Base-by-base conservation (phyloP, 441 rosid species). In the Raphanus hybrid region DNA sequence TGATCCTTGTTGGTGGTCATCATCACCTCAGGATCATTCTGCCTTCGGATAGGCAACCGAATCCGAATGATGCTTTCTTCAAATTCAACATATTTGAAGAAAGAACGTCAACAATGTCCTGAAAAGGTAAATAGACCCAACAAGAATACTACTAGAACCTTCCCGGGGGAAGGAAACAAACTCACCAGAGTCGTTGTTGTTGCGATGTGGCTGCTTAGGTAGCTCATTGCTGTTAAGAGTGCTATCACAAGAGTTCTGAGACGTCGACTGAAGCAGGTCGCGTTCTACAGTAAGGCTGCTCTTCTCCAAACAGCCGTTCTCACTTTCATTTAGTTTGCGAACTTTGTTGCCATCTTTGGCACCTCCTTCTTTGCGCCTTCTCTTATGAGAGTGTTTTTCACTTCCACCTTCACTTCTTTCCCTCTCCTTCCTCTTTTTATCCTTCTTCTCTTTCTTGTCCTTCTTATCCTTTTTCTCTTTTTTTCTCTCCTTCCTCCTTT, bases 61-160 rank as follows among this genome's bases (percentile, higher is more conserved):
- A 88, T 88, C 91, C 91, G 88, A 48, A 90, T 76, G 79, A 76
- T 86, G 91, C 86, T 86, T 83, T 84, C 94, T 90, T 90, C 58
- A 52, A 15, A 52, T 52, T 52, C 84, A 81, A 52, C 58, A 52
- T 15, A 52, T 84, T 81, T 76, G 87, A 86, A 86, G 76, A 77
- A 81, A 82, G 75, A 70, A 75, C 23, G 84, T 80, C 74, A 80
- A 79, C 82, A 90, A 82, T 79, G 80, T 73, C 77, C 76, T 66
- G 74, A 77, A 75, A 86, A 81, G 79, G 84, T 54, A 82, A 78
- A 85, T 75, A 82, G 79, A 84, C 87, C 87, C 87, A 78, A 82
- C 86, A 85, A 83, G 86, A 73, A 86, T 75, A 84, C 37, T 41
- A 76, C 39, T 41, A 76, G 32, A 81, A 80, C 88, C 86, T 83